Conservation (phyloP, 106 monocot species). For the Phalaenopsis equestris region DNA sequence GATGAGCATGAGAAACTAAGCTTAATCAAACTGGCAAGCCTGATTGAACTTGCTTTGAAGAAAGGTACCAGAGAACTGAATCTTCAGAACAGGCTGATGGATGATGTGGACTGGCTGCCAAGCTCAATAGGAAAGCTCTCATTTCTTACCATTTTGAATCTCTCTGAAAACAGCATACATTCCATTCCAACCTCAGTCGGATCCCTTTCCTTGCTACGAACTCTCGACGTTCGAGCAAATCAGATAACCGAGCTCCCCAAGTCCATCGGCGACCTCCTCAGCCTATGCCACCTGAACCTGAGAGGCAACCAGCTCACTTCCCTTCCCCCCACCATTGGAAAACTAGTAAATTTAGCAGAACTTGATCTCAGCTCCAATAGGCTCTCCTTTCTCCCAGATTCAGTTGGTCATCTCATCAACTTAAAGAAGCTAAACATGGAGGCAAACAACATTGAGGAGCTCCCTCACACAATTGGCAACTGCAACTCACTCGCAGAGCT, state of each 20-base stretch:
- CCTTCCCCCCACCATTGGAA: slow-evolving; percentile 12
- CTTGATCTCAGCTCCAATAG: slow-evolving; percentile 24
- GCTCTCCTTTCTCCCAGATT: slow-evolving; percentile 11
- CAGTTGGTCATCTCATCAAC: slow-evolving; percentile 11
- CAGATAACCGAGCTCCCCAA: slow-evolving; percentile 13
- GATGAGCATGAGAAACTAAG: slow-evolving; percentile 17
- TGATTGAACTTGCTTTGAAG: slow-evolving; percentile 19
- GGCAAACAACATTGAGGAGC: slow-evolving; percentile 27
- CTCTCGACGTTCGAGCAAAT: slow-evolving; percentile 22
- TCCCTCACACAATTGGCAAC: slow-evolving; percentile 25
- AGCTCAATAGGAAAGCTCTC: slow-evolving; percentile 22
- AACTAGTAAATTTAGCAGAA: slow-evolving; percentile 15
- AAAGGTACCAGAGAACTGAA: slow-evolving; percentile 15
- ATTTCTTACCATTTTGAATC: slow-evolving; percentile 9
- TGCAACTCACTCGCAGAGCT: slow-evolving; percentile 26
- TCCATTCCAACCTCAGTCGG: slow-evolving; percentile 24
- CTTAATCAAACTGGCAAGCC: slow-evolving; percentile 19
- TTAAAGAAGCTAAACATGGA: slow-evolving; percentile 25
- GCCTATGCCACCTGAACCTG: slow-evolving; percentile 12
- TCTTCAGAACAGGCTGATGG: slow-evolving; percentile 26
- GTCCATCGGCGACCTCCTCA: slow-evolving; percentile 17
- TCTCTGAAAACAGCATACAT: slow-evolving; percentile 21
- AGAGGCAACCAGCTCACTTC: slow-evolving; percentile 18
- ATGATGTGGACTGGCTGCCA: slow-evolving; percentile 31
- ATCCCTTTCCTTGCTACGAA: slow-evolving; percentile 10